A percentile compares a stretch with the other conserved stretches of the same genome.
Evolutionary conservation across 345 rosid species (phyloP).

Genomic region (Boechera retrofracta): DNA sequence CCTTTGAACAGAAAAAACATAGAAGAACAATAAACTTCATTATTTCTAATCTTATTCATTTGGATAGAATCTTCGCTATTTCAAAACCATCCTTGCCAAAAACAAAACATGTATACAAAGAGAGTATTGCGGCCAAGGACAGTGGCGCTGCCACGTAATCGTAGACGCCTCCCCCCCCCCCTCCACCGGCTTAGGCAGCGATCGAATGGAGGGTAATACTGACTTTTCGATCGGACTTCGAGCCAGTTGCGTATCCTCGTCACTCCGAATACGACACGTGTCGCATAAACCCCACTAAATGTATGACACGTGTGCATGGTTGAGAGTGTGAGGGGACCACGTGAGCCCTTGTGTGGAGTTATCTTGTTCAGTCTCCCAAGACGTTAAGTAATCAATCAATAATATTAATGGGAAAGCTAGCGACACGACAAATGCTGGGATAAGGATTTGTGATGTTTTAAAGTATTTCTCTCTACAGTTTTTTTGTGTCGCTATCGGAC

Average conservation of each 20-base stretch:
- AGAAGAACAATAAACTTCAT: background rate
- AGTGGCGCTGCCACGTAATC: constrained; percentile 18
- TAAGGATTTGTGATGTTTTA: constrained; percentile 30
- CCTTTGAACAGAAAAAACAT: background rate
- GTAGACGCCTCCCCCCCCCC: background rate
- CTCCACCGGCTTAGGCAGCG: background rate
- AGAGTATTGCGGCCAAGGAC: constrained; percentile 28
- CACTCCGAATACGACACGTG: constrained; percentile 43
- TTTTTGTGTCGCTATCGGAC: background rate
- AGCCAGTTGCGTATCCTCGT: constrained; percentile 43
- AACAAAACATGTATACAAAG: background rate
- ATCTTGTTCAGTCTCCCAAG: constrained; percentile 50
- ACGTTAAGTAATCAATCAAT: constrained; percentile 38
- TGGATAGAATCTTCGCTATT: constrained; percentile 9
- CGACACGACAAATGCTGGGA: constrained; percentile 32
- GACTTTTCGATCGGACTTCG: constrained; percentile 14
- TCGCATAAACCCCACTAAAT: background rate
- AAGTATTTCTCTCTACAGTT: constrained; percentile 6
- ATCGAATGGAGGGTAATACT: constrained; percentile 26
- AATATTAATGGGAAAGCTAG: constrained; percentile 37
- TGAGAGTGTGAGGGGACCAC: constrained; percentile 33
- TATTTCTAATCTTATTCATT: background rate
- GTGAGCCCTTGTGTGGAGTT: constrained; percentile 38
- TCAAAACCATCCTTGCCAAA: background rate
- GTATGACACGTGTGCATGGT: constrained; percentile 1